Conservation (phyloP, 2,329 filamentous ascomycete species). For the Microdochium bolleyi region DNA sequence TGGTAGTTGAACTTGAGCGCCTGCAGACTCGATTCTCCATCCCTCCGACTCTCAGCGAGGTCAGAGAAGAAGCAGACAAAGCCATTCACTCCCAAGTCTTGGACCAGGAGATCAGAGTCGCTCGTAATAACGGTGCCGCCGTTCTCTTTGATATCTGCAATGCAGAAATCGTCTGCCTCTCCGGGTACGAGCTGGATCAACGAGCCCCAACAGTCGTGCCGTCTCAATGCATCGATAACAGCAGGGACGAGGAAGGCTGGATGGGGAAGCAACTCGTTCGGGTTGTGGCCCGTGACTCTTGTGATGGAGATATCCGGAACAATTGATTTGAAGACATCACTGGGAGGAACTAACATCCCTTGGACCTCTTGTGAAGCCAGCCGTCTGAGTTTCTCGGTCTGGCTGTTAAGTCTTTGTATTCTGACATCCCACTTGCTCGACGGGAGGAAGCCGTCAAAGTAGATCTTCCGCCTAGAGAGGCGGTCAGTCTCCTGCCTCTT, state of each 20-base stretch:
- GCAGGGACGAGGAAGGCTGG: conserved; percentile 70
- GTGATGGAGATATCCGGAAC: not conserved
- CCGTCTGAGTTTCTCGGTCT: conserved; percentile 45
- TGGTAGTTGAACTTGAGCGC: conserved; percentile 5
- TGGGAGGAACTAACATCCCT: not conserved
- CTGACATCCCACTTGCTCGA: conserved; percentile 54
- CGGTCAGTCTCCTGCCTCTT: conserved; percentile 11
- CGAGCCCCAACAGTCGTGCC: conserved; percentile 29
- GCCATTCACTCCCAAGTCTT: conserved; percentile 56
- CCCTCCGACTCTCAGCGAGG: conserved; percentile 24
- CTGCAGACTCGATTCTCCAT: not conserved
- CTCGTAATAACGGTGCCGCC: conserved; percentile 61
- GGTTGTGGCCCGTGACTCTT: not conserved
- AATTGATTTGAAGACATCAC: not conserved
- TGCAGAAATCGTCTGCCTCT: conserved; percentile 81
- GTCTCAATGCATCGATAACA: conserved; percentile 61
- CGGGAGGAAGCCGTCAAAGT: conserved; percentile 82
- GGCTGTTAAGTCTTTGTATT: conserved; percentile 49
- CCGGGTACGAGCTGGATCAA: conserved; percentile 60
- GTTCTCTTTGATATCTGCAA: conserved; percentile 46
- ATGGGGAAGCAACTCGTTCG: conserved; percentile 17
- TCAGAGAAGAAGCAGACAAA: conserved; percentile 63
- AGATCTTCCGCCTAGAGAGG: conserved; percentile 53
- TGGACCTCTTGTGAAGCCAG: not conserved
- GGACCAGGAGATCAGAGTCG: conserved; percentile 81